phyloP scores from a whole-genome alignment of 768 basidiomycete genomes.

The Pisolithus microcarpus region DNA sequence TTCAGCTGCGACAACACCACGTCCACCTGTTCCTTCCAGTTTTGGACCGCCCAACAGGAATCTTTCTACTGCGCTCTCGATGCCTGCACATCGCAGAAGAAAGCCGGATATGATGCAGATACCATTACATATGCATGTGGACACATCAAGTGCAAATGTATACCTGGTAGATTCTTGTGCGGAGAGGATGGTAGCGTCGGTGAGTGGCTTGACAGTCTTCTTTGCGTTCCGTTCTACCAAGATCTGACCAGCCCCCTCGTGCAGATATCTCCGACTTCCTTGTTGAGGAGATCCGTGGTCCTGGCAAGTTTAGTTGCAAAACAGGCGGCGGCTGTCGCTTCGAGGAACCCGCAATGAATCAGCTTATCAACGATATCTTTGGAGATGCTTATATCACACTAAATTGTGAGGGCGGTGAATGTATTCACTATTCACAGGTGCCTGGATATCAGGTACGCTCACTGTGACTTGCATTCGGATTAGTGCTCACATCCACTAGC shows the following conservation, averaged over 20 bases:
- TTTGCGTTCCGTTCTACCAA: not conserved
- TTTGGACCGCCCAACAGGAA: conserved; percentile 93
- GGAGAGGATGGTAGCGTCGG: conserved; percentile 92
- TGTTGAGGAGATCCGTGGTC: conserved; percentile 82
- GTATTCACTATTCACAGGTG: conserved; percentile 87
- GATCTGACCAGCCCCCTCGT: not conserved
- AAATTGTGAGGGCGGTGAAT: conserved; percentile 84
- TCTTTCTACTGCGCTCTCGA: conserved; percentile 92
- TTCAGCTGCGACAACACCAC: conserved; percentile 75
- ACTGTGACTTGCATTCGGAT: too few species aligned
- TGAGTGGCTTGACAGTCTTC: conserved; percentile 32
- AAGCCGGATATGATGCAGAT: conserved; percentile 56
- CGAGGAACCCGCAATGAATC: conserved; percentile 95
- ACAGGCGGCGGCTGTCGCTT: conserved; percentile 74
- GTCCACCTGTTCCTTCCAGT: conserved; percentile 85
- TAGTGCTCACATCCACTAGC: conserved; percentile 29
- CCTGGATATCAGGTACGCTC: conserved; percentile 73
- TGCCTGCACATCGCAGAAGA: conserved; percentile 47
- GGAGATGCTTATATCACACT: conserved; percentile 88
- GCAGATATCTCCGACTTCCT: conserved; percentile 93
- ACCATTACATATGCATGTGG: conserved; percentile 74
- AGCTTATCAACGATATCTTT: conserved; percentile 88
- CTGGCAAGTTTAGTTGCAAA: conserved; percentile 77
- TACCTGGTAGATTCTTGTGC: conserved; percentile 92
- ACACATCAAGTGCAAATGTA: conserved; percentile 81